Evolutionary conservation across 164 flowering plant species (phyloP).

Genomic region (Umbellularia californica): DNA sequence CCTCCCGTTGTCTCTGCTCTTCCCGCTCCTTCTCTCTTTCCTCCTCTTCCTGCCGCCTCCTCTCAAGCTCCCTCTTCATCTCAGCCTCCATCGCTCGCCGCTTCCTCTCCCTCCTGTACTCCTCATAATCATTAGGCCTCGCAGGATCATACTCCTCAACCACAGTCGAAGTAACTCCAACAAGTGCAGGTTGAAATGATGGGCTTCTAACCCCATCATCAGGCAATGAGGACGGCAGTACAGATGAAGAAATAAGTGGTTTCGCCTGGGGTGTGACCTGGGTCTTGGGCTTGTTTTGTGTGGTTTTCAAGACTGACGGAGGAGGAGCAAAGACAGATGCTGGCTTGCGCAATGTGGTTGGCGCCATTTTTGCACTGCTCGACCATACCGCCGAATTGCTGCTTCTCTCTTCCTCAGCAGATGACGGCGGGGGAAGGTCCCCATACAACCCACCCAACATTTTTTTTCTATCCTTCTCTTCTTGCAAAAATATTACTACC

Average conservation of each 20-base stretch:
- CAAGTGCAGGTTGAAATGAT: conserved; percentile 50
- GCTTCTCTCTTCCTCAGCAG: conserved; percentile 48
- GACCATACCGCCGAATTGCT: conserved; percentile 65
- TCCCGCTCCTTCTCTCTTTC: conserved; percentile 59
- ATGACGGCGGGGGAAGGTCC: conserved; percentile 84
- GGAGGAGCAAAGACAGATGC: conserved; percentile 54
- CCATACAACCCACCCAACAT: conserved; percentile 97
- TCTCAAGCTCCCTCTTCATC: conserved; percentile 55
- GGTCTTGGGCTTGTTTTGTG: conserved; percentile 31
- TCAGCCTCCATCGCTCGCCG: conserved; percentile 46
- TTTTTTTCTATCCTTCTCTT: conserved; percentile 2
- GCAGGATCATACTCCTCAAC: conserved; percentile 95
- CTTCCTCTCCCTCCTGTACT: conserved; percentile 75
- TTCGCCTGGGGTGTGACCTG: conserved; percentile 15
- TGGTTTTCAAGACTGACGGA: conserved; percentile 41
- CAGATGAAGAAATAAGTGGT: conserved; percentile 6
- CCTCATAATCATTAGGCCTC: conserved; percentile 91
- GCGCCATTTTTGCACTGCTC: conserved; percentile 83
- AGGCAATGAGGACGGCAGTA: neutral
- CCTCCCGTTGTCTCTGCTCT: conserved; percentile 37
- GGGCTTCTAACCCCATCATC: conserved; percentile 18
- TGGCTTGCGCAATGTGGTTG: conserved; percentile 83
- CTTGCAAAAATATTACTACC: neutral
- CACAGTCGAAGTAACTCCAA: conserved; percentile 70
- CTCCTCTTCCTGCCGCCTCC: conserved; percentile 51